These are phyloP conservation scores for Theileria sp. DNA, from an alignment of 169 alveolate species.

Conservation along the genomic window DNA sequence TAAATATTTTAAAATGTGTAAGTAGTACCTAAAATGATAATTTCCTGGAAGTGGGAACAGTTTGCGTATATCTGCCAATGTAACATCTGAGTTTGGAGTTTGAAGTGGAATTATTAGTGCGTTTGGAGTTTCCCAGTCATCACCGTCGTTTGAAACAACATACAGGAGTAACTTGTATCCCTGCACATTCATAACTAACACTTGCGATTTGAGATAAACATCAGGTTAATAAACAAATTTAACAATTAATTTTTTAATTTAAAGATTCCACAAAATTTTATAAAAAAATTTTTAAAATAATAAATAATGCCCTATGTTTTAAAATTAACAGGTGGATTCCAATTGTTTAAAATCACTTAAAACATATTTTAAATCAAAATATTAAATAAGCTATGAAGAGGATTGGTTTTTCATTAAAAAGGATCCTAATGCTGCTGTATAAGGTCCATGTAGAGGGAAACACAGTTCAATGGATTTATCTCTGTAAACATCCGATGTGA, in stretches of 20 bases:
- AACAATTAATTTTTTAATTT: too few species aligned
- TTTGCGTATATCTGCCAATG: constrained; percentile 15
- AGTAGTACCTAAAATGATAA: constrained; percentile 23
- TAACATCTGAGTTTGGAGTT: constrained; percentile 5
- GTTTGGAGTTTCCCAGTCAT: constrained; percentile 42
- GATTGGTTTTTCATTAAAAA: background rate
- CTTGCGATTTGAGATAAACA: too few species aligned
- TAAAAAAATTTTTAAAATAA: too few species aligned
- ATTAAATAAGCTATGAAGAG: background rate
- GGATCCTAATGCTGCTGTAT: constrained; percentile 50
- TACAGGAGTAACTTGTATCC: constrained; percentile 4
- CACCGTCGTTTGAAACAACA: constrained; percentile 29
- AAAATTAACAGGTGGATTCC: background rate
- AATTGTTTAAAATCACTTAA: too few species aligned
- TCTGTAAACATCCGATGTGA: constrained; percentile 14
- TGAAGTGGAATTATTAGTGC: constrained; percentile 18
- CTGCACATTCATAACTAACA: constrained; percentile 16
- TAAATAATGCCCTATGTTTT: background rate
- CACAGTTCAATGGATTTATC: constrained; percentile 37
- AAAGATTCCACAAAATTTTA: too few species aligned
- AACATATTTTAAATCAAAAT: background rate
- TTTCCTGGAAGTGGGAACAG: constrained; percentile 28
- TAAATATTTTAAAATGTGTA: background rate
- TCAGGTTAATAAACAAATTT: too few species aligned
- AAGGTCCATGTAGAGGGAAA: constrained; percentile 33